Evolutionary conservation across 1,139 yeast species (phyloP).

Genomic region (Pichia sp.): DNA sequence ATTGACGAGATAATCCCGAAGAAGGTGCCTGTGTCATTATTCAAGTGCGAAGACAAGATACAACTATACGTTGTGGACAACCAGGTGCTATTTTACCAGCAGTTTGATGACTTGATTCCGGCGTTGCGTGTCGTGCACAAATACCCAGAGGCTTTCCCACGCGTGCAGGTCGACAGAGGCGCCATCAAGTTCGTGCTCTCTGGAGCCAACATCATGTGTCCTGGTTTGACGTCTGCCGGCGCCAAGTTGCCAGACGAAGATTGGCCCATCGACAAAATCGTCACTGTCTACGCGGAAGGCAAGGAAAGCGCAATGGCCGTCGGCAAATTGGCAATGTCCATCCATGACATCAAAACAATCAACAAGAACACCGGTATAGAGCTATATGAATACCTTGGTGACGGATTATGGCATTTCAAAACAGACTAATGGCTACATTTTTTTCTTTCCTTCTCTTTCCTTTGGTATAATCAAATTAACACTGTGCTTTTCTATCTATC

Average conservation of each 20-base stretch:
- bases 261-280: slow-evolving; percentile 62
- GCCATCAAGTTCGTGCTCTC: slow-evolving; percentile 91
- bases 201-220: slow-evolving; percentile 97
- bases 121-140: slow-evolving; percentile 73
- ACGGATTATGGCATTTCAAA: slow-evolving; percentile 72
- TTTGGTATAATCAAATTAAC: too few species aligned
- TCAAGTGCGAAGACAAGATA: slow-evolving; percentile 87
- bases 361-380: slow-evolving; percentile 93
- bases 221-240: slow-evolving; percentile 90
- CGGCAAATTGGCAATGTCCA: slow-evolving; percentile 82
- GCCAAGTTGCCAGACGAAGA: slow-evolving; percentile 76
- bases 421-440: slow-evolving; percentile 11
- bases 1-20: slow-evolving; percentile 86
- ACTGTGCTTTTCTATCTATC: not conserved
- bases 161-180: slow-evolving; percentile 90
- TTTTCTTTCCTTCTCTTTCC: too few species aligned
- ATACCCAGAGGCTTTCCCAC: slow-evolving; percentile 77
- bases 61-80: slow-evolving; percentile 72
- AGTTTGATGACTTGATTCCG: slow-evolving; percentile 81
- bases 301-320: slow-evolving; percentile 87
- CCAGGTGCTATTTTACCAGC: slow-evolving; percentile 75
- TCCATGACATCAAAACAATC: slow-evolving; percentile 76
- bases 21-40: slow-evolving; percentile 76
- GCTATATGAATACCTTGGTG: slow-evolving; percentile 80
- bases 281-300: slow-evolving; percentile 86